Evolutionary conservation across 352 stramenopile species (phyloP).

Genomic region (Phytopythium delawarense): DNA sequence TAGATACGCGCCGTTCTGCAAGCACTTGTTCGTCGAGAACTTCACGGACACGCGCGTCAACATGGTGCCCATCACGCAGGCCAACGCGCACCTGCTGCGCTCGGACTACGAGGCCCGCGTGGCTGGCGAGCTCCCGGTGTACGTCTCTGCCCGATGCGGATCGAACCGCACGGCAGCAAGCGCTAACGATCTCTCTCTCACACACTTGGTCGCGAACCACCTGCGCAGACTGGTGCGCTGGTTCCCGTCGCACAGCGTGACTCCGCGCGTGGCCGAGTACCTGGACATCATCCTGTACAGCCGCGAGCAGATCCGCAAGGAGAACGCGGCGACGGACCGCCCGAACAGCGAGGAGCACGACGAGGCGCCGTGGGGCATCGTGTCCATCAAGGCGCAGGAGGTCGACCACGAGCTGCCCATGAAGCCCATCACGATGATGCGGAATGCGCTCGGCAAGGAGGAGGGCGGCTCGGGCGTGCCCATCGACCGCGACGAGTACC

Average conservation of each 20-base stretch:
- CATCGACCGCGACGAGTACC: slow-evolving; percentile 74
- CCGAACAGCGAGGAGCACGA: slow-evolving; percentile 33
- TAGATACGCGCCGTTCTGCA: slow-evolving; percentile 98
- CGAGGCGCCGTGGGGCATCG: slow-evolving; percentile 91
- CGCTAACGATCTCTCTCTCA: not conserved
- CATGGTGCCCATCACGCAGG: slow-evolving; percentile 90
- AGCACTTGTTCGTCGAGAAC: slow-evolving; percentile 98
- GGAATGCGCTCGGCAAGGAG: slow-evolving; percentile 96
- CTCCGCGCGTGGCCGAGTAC: slow-evolving; percentile 87
- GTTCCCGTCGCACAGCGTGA: slow-evolving; percentile 92
- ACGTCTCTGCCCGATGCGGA: slow-evolving; percentile 11
- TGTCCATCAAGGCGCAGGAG: slow-evolving; percentile 97
- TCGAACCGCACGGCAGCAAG: not conserved
- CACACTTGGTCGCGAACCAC: not conserved
- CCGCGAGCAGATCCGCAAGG: slow-evolving; percentile 96
- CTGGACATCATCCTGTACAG: slow-evolving; percentile 99
- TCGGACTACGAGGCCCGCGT: slow-evolving; percentile 93
- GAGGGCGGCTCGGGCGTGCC: slow-evolving; percentile 87
- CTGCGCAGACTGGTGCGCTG: slow-evolving; percentile 62
- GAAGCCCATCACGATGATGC: slow-evolving; percentile 98
- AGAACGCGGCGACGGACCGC: slow-evolving; percentile 85
- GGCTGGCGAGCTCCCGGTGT: slow-evolving; percentile 94
- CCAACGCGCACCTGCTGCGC: slow-evolving; percentile 91
- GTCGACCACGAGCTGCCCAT: slow-evolving; percentile 95
- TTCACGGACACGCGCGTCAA: slow-evolving; percentile 88